A percentile compares a stretch with the other conserved stretches of the same genome.
Conservation (phyloP, 495 filamentous ascomycete species). For the Penicillium lagena region DNA sequence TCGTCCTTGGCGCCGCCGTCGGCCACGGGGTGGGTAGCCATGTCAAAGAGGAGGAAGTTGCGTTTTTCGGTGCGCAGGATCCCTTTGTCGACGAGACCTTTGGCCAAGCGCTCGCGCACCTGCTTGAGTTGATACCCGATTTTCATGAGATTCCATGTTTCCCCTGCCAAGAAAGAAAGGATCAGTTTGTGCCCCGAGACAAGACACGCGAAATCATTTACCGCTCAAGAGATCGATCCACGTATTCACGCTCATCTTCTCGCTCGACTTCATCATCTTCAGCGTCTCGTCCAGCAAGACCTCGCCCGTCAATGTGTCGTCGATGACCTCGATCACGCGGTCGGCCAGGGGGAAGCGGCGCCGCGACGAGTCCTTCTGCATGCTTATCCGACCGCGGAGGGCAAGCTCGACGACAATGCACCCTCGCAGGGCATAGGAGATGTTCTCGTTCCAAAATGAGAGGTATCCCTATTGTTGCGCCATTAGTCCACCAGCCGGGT, state of each 20-base stretch:
- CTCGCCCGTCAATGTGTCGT: constrained; percentile 95
- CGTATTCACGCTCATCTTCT: constrained; percentile 98
- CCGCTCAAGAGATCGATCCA: constrained; percentile 99
- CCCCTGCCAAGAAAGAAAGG: constrained; percentile 53
- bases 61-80: constrained; percentile 97
- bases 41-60: constrained; percentile 98
- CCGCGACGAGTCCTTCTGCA: constrained; percentile 94
- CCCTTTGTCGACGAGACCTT: constrained; percentile 98
- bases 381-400: constrained; percentile 91
- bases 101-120: constrained; percentile 93
- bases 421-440: constrained; percentile 92
- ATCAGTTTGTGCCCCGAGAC: background rate
- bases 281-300: constrained; percentile 95
- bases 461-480: constrained; percentile 67
- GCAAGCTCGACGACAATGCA: constrained; percentile 98
- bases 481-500: background rate
- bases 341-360: constrained; percentile 89
- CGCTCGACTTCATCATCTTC: constrained; percentile 99
- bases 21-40: constrained; percentile 98
- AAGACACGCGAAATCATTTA: constrained; percentile 27
- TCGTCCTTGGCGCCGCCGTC: constrained; percentile 97
- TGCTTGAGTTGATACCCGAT: constrained; percentile 99
- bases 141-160: constrained; percentile 99
- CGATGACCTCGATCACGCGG: constrained; percentile 90
- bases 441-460: constrained; percentile 99